Percentiles rank a stretch among this genome's conserved stretches.
phyloP scores from a whole-genome alignment of 1,284 basidiomycete genomes.

The Ustilago xerochloae region DNA sequence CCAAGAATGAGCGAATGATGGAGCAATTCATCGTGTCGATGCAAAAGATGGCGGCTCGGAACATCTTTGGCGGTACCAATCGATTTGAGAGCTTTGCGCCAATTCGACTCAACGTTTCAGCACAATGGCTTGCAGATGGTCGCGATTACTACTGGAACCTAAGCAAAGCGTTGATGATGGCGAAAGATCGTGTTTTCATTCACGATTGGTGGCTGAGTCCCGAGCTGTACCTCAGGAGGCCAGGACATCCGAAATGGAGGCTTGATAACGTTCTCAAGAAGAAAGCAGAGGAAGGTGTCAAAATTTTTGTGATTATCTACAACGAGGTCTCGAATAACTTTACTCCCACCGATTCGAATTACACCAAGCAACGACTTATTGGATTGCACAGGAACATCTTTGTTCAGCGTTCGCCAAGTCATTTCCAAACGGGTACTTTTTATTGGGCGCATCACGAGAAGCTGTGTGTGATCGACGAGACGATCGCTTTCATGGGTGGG shows the following conservation, averaged over 20 bases:
- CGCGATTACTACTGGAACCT: conserved; percentile 74
- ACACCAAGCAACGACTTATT: conserved; percentile 88
- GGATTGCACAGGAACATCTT: conserved; percentile 91
- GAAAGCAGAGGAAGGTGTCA: conserved; percentile 95
- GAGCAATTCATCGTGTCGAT: conserved; percentile 94
- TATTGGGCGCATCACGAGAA: conserved; percentile 98
- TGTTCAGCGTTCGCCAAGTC: conserved; percentile 95
- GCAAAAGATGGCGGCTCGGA: conserved; percentile 81
- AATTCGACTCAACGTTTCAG: conserved; percentile 88
- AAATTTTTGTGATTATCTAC: conserved; percentile 86
- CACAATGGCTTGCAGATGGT: conserved; percentile 99
- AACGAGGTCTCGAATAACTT: conserved; percentile 98
- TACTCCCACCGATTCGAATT: conserved; percentile 76
- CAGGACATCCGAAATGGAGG: conserved; percentile 85
- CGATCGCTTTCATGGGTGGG: conserved; percentile 98
- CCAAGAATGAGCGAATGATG: conserved; percentile 94
- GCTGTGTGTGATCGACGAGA: conserved; percentile 95
- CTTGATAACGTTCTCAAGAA: conserved; percentile 87
- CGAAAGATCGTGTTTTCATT: conserved; percentile 76
- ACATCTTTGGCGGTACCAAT: conserved; percentile 83
- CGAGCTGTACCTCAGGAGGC: conserved; percentile 86
- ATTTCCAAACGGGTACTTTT: conserved; percentile 96
- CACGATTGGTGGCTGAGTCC: conserved; percentile 69
- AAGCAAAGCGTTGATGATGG: conserved; percentile 89
- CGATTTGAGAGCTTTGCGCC: conserved; percentile 86